Percentiles rank a stretch among this genome's conserved stretches.
phyloP scores from a whole-genome alignment of 345 rosid species.

The Linum usitatissimum region DNA sequence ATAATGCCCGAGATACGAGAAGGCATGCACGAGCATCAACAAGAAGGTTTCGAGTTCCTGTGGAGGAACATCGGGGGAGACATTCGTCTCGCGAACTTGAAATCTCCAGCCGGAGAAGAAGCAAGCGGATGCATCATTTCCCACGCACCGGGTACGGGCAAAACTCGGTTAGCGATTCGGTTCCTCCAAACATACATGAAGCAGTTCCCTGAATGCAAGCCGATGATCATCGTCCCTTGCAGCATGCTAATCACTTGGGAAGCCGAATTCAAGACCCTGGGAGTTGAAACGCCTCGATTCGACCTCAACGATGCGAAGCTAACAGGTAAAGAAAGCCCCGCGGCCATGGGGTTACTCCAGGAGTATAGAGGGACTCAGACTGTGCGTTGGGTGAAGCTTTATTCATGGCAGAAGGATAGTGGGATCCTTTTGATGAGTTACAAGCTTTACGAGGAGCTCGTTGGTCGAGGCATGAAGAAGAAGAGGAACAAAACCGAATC shows the following conservation, averaged over 20 bases:
- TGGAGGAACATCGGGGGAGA: conserved; percentile 71
- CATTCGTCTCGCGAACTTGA: conserved; percentile 33
- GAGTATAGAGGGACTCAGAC: conserved; percentile 1
- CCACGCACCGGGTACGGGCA: conserved; percentile 84
- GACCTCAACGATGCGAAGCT: conserved; percentile 40
- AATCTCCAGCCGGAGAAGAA: conserved; percentile 17
- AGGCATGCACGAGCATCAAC: conserved; percentile 55
- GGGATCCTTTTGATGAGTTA: conserved; percentile 59
- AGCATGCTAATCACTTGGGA: conserved; percentile 77
- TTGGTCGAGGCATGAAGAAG: conserved; percentile 23
- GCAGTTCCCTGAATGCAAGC: conserved; percentile 40
- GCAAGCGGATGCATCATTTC: conserved; percentile 63
- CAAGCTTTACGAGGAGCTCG: conserved; percentile 44
- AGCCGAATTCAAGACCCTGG: conserved; percentile 65
- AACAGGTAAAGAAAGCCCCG: conserved; percentile 31
- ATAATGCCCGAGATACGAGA: conserved; percentile 40
- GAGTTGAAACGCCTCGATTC: conserved; percentile 39
- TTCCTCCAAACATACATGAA: conserved; percentile 46
- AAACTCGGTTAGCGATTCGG: conserved; percentile 55
- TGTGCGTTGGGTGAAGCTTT: conserved; percentile 42
- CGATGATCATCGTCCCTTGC: conserved; percentile 61
- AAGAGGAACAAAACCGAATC: not conserved
- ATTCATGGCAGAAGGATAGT: conserved; percentile 44
- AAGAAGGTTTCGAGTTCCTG: conserved; percentile 67
- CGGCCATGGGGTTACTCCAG: conserved; percentile 16